Percentiles rank a stretch among this genome's conserved stretches.
phyloP scores from a whole-genome alignment of 345 rosid genomes.

The rapeseed (Brassica napus) region DNA sequence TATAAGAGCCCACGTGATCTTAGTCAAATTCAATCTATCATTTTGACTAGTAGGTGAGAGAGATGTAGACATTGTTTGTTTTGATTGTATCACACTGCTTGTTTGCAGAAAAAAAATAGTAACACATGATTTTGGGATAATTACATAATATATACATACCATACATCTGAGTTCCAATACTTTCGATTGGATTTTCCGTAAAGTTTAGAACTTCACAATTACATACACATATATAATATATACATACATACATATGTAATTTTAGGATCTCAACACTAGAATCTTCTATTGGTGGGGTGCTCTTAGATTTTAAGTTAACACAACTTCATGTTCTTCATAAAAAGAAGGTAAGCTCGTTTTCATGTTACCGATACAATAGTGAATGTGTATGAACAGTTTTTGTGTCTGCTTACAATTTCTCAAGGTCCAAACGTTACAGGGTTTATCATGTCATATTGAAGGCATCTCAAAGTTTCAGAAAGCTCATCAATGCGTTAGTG shows the following conservation, averaged over 20 bases:
- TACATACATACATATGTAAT: too few relatives aligned
- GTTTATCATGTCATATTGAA: slow-evolving; percentile 56
- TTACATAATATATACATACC: too few relatives aligned
- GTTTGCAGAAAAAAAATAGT: background rate
- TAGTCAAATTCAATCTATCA: slow-evolving; percentile 19
- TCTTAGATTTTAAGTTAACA: background rate
- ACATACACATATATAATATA: too few relatives aligned
- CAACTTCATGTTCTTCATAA: background rate
- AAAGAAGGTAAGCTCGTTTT: background rate
- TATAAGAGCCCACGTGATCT: slow-evolving; percentile 28
- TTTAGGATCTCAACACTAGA: too few relatives aligned
- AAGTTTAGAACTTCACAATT: too few relatives aligned
- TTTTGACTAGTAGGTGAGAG: slow-evolving; percentile 8
- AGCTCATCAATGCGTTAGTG: slow-evolving; percentile 43
- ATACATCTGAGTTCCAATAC: too few relatives aligned
- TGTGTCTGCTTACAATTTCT: background rate
- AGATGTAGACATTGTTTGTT: background rate
- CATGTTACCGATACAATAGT: background rate
- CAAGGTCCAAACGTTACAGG: slow-evolving; percentile 13
- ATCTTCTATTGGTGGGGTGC: too few relatives aligned
- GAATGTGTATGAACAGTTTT: background rate
- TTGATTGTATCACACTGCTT: slow-evolving; percentile 1
- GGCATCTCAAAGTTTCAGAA: slow-evolving; percentile 35
- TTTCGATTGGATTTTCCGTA: too few relatives aligned
- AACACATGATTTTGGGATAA: background rate